These are phyloP conservation scores for Eucalyptus shirleyi DNA, from an alignment of 345 rosid genomes.

Conservation along the genomic window DNA sequence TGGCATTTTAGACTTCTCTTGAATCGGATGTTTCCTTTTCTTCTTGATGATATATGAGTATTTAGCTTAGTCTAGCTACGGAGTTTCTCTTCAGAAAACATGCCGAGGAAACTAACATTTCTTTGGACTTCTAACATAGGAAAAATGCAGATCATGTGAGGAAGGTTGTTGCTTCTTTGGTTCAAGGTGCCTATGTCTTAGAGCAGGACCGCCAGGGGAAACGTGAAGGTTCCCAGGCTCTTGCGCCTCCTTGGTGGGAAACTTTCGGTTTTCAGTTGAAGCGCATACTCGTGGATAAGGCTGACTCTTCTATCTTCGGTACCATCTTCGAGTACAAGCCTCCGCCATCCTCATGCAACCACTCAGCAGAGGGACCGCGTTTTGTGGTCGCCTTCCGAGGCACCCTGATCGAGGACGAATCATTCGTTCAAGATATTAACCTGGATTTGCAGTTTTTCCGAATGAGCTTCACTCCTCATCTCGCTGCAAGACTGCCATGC, in stretches of 20 bases:
- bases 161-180: slow-evolving; percentile 64
- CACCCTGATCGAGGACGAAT: slow-evolving; percentile 49
- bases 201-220: slow-evolving; percentile 79
- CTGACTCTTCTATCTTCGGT: slow-evolving; percentile 65
- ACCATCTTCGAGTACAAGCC: slow-evolving; percentile 63
- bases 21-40: background rate
- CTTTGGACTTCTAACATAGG: slow-evolving; percentile 22
- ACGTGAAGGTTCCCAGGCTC: slow-evolving; percentile 47
- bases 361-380: slow-evolving; percentile 25
- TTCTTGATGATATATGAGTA: background rate
- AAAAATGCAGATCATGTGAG: slow-evolving; percentile 45
- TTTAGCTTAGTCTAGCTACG: background rate
- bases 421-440: slow-evolving; percentile 51
- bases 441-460: slow-evolving; percentile 30
- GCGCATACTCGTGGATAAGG: slow-evolving; percentile 55
- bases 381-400: slow-evolving; percentile 77
- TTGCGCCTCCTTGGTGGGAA: slow-evolving; percentile 84
- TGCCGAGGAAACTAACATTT: background rate
- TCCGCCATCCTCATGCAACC: slow-evolving; percentile 2
- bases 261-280: slow-evolving; percentile 52
- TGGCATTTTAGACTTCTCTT: background rate
- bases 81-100: background rate
- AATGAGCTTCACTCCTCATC: slow-evolving; percentile 64
- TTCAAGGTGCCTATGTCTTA: slow-evolving; percentile 62
- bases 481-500: slow-evolving; percentile 62